Percentiles rank a stretch among this genome's conserved stretches.
These are phyloP conservation scores for Hyphopichia khmerensis DNA, from an alignment of 1,139 yeast genomes.

Conservation along the genomic window DNA sequence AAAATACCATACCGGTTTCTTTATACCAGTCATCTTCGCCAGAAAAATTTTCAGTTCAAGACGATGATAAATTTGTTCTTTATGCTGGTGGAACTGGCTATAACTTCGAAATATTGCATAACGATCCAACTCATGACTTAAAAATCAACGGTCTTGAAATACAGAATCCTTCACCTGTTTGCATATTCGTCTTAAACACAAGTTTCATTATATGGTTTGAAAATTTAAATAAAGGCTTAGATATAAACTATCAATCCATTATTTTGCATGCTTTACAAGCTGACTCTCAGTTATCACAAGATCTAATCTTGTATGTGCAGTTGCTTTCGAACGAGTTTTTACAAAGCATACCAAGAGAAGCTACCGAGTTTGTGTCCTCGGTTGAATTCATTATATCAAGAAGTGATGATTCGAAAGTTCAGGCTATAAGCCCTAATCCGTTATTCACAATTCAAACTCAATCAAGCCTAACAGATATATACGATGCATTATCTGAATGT, in stretches of 20 bases:
- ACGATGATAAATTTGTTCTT: slow-evolving; percentile 43
- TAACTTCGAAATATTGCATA: slow-evolving; percentile 12
- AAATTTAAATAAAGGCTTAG: slow-evolving; percentile 29
- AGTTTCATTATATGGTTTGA: slow-evolving; percentile 37
- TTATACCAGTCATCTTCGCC: slow-evolving; percentile 42
- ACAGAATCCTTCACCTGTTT: slow-evolving; percentile 11
- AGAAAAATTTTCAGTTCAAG: slow-evolving; percentile 34
- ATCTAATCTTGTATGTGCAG: slow-evolving; percentile 31
- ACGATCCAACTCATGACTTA: slow-evolving; percentile 15
- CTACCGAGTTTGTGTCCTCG: slow-evolving; percentile 16
- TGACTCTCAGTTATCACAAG: slow-evolving; percentile 6
- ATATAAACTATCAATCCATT: slow-evolving; percentile 39
- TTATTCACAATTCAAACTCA: slow-evolving; percentile 6
- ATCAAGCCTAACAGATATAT: slow-evolving; percentile 19
- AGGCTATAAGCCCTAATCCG: slow-evolving; percentile 5
- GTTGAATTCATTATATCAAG: slow-evolving; percentile 17
- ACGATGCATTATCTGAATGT: slow-evolving; percentile 37
- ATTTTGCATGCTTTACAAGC: slow-evolving; percentile 38
- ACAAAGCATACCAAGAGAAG: slow-evolving; percentile 10
- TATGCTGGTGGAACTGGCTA: slow-evolving; percentile 38
- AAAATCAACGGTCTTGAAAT: slow-evolving; percentile 8
- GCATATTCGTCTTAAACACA: slow-evolving; percentile 40
- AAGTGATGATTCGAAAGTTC: not conserved
- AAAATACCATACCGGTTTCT: slow-evolving; percentile 38
- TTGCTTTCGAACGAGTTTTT: slow-evolving; percentile 22